Base-by-base conservation (phyloP, 768 basidiomycete species). In the Cystofilobasidium bisporidii region DNA sequence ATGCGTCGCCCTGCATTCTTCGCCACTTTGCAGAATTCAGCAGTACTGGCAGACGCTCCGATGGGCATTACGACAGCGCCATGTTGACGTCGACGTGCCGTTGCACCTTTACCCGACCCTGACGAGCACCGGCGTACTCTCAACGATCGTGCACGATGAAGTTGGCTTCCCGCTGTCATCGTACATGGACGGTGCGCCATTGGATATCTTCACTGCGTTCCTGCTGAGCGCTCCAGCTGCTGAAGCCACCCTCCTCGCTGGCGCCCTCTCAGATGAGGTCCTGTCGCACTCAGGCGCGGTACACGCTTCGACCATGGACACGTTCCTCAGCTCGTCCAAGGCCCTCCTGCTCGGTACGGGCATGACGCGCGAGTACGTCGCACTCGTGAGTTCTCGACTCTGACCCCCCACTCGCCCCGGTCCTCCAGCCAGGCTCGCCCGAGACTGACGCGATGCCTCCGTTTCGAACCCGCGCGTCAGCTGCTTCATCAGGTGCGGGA, bases 21-120 rank as follows among this genome's bases (percentile, higher is more conserved):
- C n/a, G n/a, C n/a, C n/a, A n/a, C n/a, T n/a, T n/a, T n/a, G n/a
- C 53, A 64, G 63, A 15, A 53, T 64, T 24, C 36, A 64, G 26
- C 26, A 55, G 38, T 57, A 55, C 53, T 56, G 36, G 32, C n/a
- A 30, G 12, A 38, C 40, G 8, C 26, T 64, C 17, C 63, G 63
- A 3, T 41, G 38, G 50, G 63, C 50, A 12, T 55, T 64, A 3
- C 40, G 40, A 0, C 63, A 40, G 10, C 53, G 63, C 1, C 38
- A 40, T 15, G 33, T 64, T 40, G 63, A 64, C 40, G 50, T 55
- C 5, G 53, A 64, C 38, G 17, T 41, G 26, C 28, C 63, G 38
- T 55, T 43, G 10, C 63, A 57, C 22, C 63, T 64, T 2, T 64
- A 57, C 28, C 40, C 63, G 6, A 38, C 63, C 17, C 53, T 64